Conservation (phyloP, 2,329 filamentous ascomycete genomes). For the Sarocladium brachiariae region DNA sequence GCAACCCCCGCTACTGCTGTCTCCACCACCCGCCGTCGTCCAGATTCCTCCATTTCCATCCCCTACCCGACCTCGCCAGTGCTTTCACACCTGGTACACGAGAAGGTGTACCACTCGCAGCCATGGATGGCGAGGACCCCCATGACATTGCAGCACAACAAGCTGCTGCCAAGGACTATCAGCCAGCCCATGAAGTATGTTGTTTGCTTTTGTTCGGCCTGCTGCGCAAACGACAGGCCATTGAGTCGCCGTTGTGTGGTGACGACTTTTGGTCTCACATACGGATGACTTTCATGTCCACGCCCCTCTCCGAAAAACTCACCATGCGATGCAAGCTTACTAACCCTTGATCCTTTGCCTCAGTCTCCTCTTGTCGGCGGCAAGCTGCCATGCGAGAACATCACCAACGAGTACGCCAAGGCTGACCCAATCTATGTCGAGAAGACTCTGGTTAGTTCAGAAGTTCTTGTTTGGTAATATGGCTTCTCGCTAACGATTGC, state of each 20-base stretch:
- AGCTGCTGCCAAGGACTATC: constrained; percentile 52
- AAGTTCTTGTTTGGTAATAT: neutral
- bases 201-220: neutral
- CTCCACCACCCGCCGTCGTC: constrained; percentile 5
- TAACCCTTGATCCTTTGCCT: neutral
- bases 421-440: constrained; percentile 78
- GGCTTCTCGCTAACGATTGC: neutral
- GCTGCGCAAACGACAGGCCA: too few species aligned
- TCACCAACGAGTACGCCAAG: constrained; percentile 80
- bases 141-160: constrained; percentile 52
- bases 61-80: constrained; percentile 14
- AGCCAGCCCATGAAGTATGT: constrained; percentile 49
- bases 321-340: neutral
- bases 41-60: neutral
- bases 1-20: constrained; percentile 4
- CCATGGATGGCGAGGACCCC: constrained; percentile 27
- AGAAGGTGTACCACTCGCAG: too few species aligned
- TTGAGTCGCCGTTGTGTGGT: too few species aligned
- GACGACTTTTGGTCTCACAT: too few species aligned
- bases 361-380: constrained; percentile 80
- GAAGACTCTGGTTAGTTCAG: constrained; percentile 70
- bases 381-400: constrained; percentile 67
- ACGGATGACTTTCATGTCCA: neutral
- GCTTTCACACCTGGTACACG: constrained; percentile 15
- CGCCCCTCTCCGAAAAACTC: neutral